Evolutionary conservation across 2,329 filamentous ascomycete genomes (phyloP).

Genomic region (Arachnopeziza araneosa): DNA sequence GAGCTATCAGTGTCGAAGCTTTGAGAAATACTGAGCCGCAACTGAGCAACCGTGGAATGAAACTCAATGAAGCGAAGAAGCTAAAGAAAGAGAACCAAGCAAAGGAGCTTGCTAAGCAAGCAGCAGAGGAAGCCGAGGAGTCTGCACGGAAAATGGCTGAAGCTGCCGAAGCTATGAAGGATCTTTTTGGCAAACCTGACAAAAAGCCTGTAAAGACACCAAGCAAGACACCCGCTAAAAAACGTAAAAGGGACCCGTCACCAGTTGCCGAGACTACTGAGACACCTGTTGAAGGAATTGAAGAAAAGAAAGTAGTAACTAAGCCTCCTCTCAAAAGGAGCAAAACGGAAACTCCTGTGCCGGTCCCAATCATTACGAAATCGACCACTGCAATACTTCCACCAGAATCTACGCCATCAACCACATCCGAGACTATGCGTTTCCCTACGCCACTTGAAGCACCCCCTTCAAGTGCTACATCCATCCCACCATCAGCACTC

Average conservation of each 20-base stretch:
- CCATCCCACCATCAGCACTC: constrained; percentile 10
- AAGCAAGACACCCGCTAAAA: constrained; percentile 13
- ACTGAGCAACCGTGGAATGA: constrained; percentile 68
- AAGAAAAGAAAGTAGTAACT: constrained; percentile 8
- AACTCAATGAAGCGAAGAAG: constrained; percentile 74
- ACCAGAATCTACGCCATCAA: constrained; percentile 18
- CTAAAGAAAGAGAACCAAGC: constrained; percentile 70
- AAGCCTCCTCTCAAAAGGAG: constrained; percentile 44
- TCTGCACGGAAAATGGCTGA: constrained; percentile 48
- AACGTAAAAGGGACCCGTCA: constrained; percentile 28
- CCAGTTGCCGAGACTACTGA: constrained; percentile 17
- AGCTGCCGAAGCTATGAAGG: constrained; percentile 42
- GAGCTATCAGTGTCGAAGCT: constrained; percentile 48
- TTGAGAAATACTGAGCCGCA: constrained; percentile 56
- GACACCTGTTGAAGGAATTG: constrained; percentile 15
- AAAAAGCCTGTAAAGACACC: constrained; percentile 12
- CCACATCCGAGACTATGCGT: constrained; percentile 14
- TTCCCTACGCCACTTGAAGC: constrained; percentile 10
- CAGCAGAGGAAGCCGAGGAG: constrained; percentile 57
- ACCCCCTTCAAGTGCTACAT: constrained; percentile 7
- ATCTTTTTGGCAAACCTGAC: constrained; percentile 28
- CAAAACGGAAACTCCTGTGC: constrained; percentile 53
- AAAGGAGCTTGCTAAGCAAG: constrained; percentile 57
- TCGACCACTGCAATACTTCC: constrained; percentile 29
- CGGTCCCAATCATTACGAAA: constrained; percentile 30